Evolutionary conservation across 2,329 filamentous ascomycete genomes (phyloP).

Genomic region (Pestalotiopsis sp.): DNA sequence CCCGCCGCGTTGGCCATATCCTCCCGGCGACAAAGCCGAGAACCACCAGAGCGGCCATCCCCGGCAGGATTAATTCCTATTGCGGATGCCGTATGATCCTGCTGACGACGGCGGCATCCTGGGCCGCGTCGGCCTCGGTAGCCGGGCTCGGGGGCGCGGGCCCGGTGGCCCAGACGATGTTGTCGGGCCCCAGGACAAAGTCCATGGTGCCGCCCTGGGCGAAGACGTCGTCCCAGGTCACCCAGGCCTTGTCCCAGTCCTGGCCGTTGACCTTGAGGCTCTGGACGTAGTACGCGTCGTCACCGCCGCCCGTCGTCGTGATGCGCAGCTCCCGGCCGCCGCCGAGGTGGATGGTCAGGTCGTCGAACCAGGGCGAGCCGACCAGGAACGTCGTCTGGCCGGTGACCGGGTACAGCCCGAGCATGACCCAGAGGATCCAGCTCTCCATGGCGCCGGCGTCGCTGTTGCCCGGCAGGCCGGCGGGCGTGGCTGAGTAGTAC

Average conservation of each 20-base stretch:
- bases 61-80: constrained; percentile 1
- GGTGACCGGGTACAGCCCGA: constrained; percentile 68
- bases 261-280: constrained; percentile 65
- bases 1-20: not conserved
- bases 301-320: constrained; percentile 50
- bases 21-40: not conserved
- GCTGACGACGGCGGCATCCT: not conserved
- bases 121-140: constrained; percentile 19
- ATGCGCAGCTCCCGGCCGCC: constrained; percentile 55
- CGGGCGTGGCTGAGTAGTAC: constrained; percentile 56
- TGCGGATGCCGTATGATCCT: not conserved
- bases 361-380: constrained; percentile 63
- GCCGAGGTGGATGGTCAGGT: constrained; percentile 61
- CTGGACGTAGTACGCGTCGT: constrained; percentile 63
- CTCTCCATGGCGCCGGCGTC: constrained; percentile 75
- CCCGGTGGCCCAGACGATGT: constrained; percentile 59
- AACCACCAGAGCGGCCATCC: not conserved
- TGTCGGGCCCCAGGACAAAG: constrained; percentile 59
- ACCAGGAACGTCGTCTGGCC: constrained; percentile 70
- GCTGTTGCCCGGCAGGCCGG: constrained; percentile 68
- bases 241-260: constrained; percentile 64
- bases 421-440: constrained; percentile 69
- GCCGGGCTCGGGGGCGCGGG: constrained; percentile 63
- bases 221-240: constrained; percentile 69
- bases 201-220: constrained; percentile 63